A percentile compares a stretch with the other conserved stretches of the same genome.
Conservation (phyloP, 768 basidiomycete genomes). For the Boletus rubropictus region DNA sequence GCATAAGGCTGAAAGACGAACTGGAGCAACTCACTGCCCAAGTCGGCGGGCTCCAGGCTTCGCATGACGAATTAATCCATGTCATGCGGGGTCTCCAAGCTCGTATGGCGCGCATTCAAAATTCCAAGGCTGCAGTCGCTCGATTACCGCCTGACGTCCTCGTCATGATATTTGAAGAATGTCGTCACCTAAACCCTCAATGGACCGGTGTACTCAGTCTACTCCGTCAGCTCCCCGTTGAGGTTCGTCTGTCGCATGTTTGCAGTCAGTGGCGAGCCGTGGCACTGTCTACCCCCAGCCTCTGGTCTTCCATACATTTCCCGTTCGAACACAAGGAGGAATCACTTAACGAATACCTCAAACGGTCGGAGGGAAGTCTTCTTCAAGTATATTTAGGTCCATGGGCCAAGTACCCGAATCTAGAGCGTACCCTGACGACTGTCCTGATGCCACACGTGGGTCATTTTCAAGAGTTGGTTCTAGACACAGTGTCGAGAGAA, state of each 20-base stretch:
- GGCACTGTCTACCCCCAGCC: constrained; percentile 29
- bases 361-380: constrained; percentile 26
- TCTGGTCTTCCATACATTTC: constrained; percentile 33
- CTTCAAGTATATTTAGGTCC: constrained; percentile 31
- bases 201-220: constrained; percentile 30
- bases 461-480: constrained; percentile 27
- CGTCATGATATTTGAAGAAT: constrained; percentile 29
- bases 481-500: constrained; percentile 29
- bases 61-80: constrained; percentile 25
- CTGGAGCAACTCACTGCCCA: constrained; percentile 23
- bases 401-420: constrained; percentile 29
- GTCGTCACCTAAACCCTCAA: constrained; percentile 28
- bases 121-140: constrained; percentile 25
- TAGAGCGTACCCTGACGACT: constrained; percentile 20
- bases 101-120: constrained; percentile 29
- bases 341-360: constrained; percentile 30
- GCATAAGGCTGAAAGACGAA: constrained; percentile 15
- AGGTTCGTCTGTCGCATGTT: constrained; percentile 32
- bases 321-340: constrained; percentile 27
- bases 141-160: constrained; percentile 30
- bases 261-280: constrained; percentile 32
- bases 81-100: constrained; percentile 25
- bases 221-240: constrained; percentile 30
- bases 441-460: constrained; percentile 28
- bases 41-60: constrained; percentile 25